phyloP scores from a whole-genome alignment of 345 rosid species.

The Eucalyptus guilfoylei region DNA sequence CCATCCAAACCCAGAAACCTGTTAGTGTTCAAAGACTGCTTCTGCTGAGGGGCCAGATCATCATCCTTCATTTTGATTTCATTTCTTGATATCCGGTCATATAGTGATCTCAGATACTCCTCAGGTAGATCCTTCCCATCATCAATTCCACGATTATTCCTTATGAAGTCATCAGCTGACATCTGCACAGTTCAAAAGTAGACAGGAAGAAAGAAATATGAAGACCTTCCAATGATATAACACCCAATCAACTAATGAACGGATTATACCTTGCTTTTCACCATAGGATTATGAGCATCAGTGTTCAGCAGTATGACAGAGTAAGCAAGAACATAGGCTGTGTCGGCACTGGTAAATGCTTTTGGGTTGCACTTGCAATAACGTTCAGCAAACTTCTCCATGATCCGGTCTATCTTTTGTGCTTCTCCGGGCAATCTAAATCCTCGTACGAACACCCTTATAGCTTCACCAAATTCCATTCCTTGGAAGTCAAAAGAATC shows the following conservation, averaged over 20 bases:
- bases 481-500: slow-evolving; percentile 88
- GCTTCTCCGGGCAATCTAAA: slow-evolving; percentile 99
- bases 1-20: slow-evolving; percentile 79
- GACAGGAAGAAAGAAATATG: slow-evolving; percentile 1
- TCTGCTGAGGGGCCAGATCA: slow-evolving; percentile 70
- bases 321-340: slow-evolving; percentile 98
- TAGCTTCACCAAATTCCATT: slow-evolving; percentile 95
- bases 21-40: slow-evolving; percentile 68
- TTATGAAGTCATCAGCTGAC: slow-evolving; percentile 95
- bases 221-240: neutral
- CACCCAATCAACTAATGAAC: neutral
- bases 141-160: slow-evolving; percentile 97
- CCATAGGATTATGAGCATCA: slow-evolving; percentile 97
- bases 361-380: slow-evolving; percentile 96
- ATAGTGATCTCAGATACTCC: slow-evolving; percentile 83
- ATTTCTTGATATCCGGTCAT: slow-evolving; percentile 84
- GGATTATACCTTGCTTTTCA: slow-evolving; percentile 81
- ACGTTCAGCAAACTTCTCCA: slow-evolving; percentile 98
- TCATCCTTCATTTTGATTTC: slow-evolving; percentile 99
- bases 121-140: slow-evolving; percentile 96
- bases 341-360: slow-evolving; percentile 89
- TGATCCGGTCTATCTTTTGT: slow-evolving; percentile 96
- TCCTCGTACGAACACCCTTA: slow-evolving; percentile 72
- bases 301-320: slow-evolving; percentile 97
- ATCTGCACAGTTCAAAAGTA: slow-evolving; percentile 47